These are phyloP conservation scores for Nasturtium officinale DNA, from an alignment of 345 rosid species.

Conservation along the genomic window DNA sequence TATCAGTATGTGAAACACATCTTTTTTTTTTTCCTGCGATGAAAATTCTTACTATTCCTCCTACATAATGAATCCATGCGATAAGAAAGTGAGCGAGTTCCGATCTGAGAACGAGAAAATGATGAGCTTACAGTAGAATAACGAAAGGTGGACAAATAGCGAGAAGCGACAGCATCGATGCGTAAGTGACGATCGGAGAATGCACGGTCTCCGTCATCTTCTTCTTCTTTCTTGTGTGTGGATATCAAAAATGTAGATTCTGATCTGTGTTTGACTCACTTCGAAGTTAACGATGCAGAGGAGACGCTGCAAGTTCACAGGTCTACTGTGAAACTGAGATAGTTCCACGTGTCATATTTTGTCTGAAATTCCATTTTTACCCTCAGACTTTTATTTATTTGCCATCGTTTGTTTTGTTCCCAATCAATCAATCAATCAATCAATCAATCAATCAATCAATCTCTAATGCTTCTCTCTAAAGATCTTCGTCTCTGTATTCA, in stretches of 20 bases:
- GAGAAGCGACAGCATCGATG: constrained; percentile 81
- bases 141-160: constrained; percentile 91
- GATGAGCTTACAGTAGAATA: constrained; percentile 70
- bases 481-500: constrained; percentile 27
- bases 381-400: constrained; percentile 37
- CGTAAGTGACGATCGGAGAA: constrained; percentile 74
- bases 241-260: constrained; percentile 8
- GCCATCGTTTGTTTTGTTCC: constrained; percentile 18
- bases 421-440: not conserved
- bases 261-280: constrained; percentile 24
- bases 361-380: not conserved
- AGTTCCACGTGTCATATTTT: constrained; percentile 25
- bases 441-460: not conserved
- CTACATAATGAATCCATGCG: not conserved
- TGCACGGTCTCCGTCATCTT: constrained; percentile 67
- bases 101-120: constrained; percentile 19
- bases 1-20: not conserved
- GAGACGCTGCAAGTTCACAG: not conserved
- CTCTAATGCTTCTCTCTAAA: not conserved
- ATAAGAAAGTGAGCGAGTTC: not conserved
- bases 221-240: not conserved
- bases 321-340: not conserved
- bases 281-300: constrained; percentile 33
- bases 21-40: not conserved
- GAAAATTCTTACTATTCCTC: not conserved